Evolutionary conservation across 1,284 basidiomycete species (phyloP).

Genomic region (Polyporus tsugae): DNA sequence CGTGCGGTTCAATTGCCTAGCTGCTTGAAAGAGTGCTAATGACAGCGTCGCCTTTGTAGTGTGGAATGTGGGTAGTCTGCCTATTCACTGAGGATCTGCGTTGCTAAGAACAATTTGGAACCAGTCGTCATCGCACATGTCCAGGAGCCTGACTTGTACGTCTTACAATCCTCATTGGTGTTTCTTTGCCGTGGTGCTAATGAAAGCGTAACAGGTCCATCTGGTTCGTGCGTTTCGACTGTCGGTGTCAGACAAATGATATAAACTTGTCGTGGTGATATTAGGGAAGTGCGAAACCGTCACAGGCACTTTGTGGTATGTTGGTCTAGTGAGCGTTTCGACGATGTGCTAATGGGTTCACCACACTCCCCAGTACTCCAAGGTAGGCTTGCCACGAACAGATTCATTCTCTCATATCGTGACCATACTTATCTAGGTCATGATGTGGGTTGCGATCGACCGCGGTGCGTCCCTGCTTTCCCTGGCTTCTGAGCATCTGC

Average conservation of each 20-base stretch:
- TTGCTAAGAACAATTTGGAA: not conserved
- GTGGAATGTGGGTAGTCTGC: constrained; percentile 65
- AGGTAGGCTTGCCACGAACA: constrained; percentile 53
- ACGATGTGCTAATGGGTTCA: constrained; percentile 11
- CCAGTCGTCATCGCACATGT: constrained; percentile 72
- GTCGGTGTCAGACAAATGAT: not conserved
- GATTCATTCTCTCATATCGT: not conserved
- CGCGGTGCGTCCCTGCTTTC: constrained; percentile 58
- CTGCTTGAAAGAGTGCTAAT: not conserved
- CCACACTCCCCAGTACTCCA: constrained; percentile 70
- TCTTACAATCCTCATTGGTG: constrained; percentile 35
- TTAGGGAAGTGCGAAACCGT: constrained; percentile 85
- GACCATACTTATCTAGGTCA: constrained; percentile 58
- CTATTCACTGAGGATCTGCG: not conserved
- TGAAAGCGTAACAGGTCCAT: constrained; percentile 61
- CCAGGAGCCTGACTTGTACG: constrained; percentile 79
- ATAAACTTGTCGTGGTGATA: not conserved
- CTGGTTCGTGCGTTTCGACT: constrained; percentile 54
- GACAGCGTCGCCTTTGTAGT: constrained; percentile 44
- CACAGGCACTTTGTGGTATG: constrained; percentile 85
- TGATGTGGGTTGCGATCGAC: constrained; percentile 96
- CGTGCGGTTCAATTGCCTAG: constrained; percentile 40
- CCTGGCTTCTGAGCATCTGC: constrained; percentile 2
- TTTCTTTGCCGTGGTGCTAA: constrained; percentile 24
- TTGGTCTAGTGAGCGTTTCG: not conserved